Base-by-base conservation (phyloP, 129 eudicot genomes). In the Rutidosis leptorrhynchoides region DNA sequence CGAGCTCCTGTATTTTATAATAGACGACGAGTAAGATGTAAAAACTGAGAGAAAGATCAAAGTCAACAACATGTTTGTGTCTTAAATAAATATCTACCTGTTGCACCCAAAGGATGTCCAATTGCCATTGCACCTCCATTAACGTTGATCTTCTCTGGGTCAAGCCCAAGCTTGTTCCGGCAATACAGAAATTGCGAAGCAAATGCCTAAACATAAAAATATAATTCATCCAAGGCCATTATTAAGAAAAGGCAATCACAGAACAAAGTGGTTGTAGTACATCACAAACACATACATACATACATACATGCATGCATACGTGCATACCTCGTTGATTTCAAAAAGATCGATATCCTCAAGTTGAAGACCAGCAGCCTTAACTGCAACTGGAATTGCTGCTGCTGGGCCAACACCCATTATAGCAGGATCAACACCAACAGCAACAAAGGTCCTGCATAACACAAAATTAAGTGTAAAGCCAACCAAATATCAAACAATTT, bases 21-120 rank as follows among this genome's bases (percentile, higher is more conserved):
- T n/a, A n/a, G n/a, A n/a, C n/a, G n/a, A n/a, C n/a, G n/a, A n/a
- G n/a, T n/a, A n/a, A n/a, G n/a, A n/a, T n/a, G n/a, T n/a, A n/a
- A n/a, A n/a, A n/a, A n/a, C n/a, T n/a, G n/a, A n/a, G n/a, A n/a
- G n/a, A n/a, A 45, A 59, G 30, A n/a, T n/a, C 4, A 52, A n/a
- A n/a, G n/a, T n/a, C n/a, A n/a, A n/a, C n/a, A n/a, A n/a, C n/a
- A n/a, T n/a, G n/a, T n/a, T n/a, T n/a, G n/a, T n/a, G n/a, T n/a
- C n/a, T n/a, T n/a, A n/a, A n/a, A n/a, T n/a, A n/a, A n/a, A n/a
- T n/a, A 33, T 23, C 27, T 77, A 89, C 95, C 99, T 80, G 97
- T 89, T 77, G 90, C 95, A 52, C 99, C 99, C 76, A 94, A 75
- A 73, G 99, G 99, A 87, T 94, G 97, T 28, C 97, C 99, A 32